phyloP scores from a whole-genome alignment of 495 filamentous ascomycete species.

The Xylaria sp. region DNA sequence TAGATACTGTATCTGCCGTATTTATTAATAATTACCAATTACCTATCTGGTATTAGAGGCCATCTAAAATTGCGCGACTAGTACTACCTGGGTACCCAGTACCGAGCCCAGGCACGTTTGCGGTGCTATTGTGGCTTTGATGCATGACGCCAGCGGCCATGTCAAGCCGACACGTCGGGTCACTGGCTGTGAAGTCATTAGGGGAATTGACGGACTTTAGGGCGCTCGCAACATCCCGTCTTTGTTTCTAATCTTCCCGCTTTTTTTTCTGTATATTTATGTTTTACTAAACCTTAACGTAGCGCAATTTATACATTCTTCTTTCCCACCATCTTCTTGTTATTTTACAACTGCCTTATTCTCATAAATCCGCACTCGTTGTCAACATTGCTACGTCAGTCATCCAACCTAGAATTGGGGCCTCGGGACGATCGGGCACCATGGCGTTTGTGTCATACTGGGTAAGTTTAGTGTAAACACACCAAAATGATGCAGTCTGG shows the following conservation, averaged over 20 bases:
- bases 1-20: no score
- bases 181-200: constrained; percentile 10
- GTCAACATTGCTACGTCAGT: not conserved
- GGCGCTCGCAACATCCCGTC: not conserved
- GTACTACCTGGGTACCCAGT: not conserved
- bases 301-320: not conserved
- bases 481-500: not conserved
- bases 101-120: not conserved
- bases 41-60: not conserved
- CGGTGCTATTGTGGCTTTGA: constrained; percentile 13
- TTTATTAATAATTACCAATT: no score
- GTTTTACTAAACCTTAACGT: not conserved
- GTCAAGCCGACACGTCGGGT: not conserved
- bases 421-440: constrained; percentile 48
- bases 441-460: constrained; percentile 70
- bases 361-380: not conserved
- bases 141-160: constrained; percentile 4
- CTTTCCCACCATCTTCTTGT: not conserved
- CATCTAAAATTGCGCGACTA: not conserved
- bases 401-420: not conserved
- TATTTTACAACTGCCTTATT: not conserved
- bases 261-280: not conserved
- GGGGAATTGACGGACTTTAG: constrained; percentile 11
- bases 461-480: constrained; percentile 40
- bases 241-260: not conserved